Evolutionary conservation across 305 asterid species (phyloP), one percentile per base, ranked within the genome.

Genomic region (Fraxinus xanthoxyloides): DNA sequence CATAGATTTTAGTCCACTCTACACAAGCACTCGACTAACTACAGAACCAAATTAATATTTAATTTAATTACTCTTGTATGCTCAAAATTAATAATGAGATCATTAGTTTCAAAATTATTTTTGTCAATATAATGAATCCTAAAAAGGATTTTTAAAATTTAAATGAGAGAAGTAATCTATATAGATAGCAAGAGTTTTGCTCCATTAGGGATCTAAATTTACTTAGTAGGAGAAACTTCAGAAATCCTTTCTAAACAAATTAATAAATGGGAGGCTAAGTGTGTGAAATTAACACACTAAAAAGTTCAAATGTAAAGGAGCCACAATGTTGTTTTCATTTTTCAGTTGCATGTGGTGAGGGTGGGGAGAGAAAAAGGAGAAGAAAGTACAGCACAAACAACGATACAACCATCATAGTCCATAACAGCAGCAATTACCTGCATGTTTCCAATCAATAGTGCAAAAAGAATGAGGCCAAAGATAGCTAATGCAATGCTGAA

Each of bases 361-460:
- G 8, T 12, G 3, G 36, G 30, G 40, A 30, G 24, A 67, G 38
- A 61, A 35, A 75, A 23, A 38, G 70, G 12, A 7, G 63, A 43
- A 35, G 77, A 77, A 21, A 24, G 72, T 67, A 65, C 30, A 13
- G 51, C 17, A 19, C 69, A 83, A 75, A 80, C 76, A 67, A 67
- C 7, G 38, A 67, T 28, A 67, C 36, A 67, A 63, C 7, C 32
- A 32, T 28, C 32, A 67, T 77, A 38, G 72, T 31, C 69, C 77
- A 65, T 36, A 35, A 48, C 19, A 81, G 72, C 61, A 40, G 63
- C 17, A 26, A 67, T 63, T 92, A 95, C 99, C 99, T 97, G 99
- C 99, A 97, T 97, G 89, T 97, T 97, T 85, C 99, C 99, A 85
- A 97, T 97, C 92, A 97, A 92, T 72, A 97, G 89, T 15, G 99